These are phyloP conservation scores for Tilletia horrida DNA, from an alignment of 1,284 basidiomycete species.

Conservation along the genomic window DNA sequence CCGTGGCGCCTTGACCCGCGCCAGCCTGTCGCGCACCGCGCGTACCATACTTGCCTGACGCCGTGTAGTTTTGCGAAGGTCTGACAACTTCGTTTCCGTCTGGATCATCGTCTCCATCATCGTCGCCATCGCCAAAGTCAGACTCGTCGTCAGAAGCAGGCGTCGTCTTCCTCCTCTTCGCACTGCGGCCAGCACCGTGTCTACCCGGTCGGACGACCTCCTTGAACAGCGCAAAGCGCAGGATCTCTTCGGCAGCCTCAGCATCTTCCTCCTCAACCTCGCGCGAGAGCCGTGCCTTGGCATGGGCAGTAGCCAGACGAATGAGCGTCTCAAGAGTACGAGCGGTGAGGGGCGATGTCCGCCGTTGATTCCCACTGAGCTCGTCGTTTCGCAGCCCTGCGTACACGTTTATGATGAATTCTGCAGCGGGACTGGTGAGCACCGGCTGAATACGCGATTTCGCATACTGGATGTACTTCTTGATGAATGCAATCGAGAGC, in stretches of 20 bases:
- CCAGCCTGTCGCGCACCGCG: constrained; percentile 60
- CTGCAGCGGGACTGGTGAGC: constrained; percentile 87
- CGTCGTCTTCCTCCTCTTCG: constrained; percentile 57
- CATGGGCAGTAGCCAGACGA: constrained; percentile 94
- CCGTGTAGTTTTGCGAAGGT: constrained; percentile 55
- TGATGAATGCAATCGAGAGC: constrained; percentile 87
- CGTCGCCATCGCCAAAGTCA: constrained; percentile 26
- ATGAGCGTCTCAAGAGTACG: constrained; percentile 98
- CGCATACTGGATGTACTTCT: constrained; percentile 98
- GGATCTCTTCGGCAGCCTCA: constrained; percentile 84
- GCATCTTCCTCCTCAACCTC: constrained; percentile 86
- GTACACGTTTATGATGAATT: constrained; percentile 90
- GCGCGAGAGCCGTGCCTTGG: constrained; percentile 83
- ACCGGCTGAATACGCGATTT: constrained; percentile 72
- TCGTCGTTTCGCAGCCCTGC: constrained; percentile 88
- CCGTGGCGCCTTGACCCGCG: constrained; percentile 35
- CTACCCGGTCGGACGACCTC: constrained; percentile 75
- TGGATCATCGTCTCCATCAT: constrained; percentile 27
- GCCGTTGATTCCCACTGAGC: constrained; percentile 81
- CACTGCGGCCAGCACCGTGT: constrained; percentile 56
- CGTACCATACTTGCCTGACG: constrained; percentile 63
- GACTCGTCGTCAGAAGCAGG: constrained; percentile 61
- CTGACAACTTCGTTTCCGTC: neutral
- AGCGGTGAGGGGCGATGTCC: constrained; percentile 95
- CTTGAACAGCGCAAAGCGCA: constrained; percentile 96